Base-by-base conservation (phyloP, 2,329 filamentous ascomycete species). In the Colletotrichum sojae region DNA sequence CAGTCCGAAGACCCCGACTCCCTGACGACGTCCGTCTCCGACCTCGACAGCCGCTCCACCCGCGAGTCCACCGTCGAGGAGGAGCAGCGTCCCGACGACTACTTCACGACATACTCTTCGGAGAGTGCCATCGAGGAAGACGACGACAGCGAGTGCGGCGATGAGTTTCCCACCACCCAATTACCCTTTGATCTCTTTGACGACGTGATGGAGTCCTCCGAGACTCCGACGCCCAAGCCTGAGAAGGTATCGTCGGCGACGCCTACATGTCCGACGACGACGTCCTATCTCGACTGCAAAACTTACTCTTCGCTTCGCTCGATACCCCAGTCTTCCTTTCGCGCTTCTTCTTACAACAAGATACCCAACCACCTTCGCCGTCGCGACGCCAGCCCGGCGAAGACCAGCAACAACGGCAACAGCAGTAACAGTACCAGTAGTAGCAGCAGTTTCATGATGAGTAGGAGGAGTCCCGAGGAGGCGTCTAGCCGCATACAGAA, bases 401-500 rank as follows among this genome's bases (percentile, higher is more conserved):
- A 73, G 72, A 71, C 74, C 71, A 71, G 76, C 74, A 36, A 36
- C 5, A 36, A 36, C 31, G 31, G 31, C 31, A 31, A 31, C 27
- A 36, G 31, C 31, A 36, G 9, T 12, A 36, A 3, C 9, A 36
- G 31, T 9, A 25, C 3, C 4, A 69, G 55, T 75, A 79, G 55
- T n/a, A 66, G 54, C 55, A 64, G 52, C 16, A 48, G 49, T 39
- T 78, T 80, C 63, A 79, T 83, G 73, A 82, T 83, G 72, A 84
- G 55, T 18, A 78, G 83, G 73, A 82, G 83, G 71, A 84, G 83
- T 77, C 84, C 83, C 39, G 84, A 85, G 55, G 81, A 84, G 74
- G 75, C 79, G 64, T 70, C 81, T 46, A 83, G 83, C 63, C 84
- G 83, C 71, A 81, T 88, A 72, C 84, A 84, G 70, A 88, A 88